Evolutionary conservation across 2,329 filamentous ascomycete species (phyloP).

Genomic region (Pseudopithomyces chartarum): DNA sequence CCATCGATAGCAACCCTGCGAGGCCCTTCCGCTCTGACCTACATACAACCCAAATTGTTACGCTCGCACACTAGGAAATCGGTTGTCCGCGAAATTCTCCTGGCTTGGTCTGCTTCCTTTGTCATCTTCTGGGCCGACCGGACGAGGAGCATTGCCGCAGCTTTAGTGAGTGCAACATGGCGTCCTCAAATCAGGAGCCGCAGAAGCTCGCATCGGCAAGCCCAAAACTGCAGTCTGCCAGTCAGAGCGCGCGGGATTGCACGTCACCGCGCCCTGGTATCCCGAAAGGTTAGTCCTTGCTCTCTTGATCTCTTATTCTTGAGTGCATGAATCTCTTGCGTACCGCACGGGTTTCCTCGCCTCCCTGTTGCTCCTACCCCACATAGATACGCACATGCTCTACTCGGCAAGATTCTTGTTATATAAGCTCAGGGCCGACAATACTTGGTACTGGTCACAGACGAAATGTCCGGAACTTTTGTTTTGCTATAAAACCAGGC

Average conservation of each 20-base stretch:
- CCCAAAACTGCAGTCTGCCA: constrained; percentile 24
- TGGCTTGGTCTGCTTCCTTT: background rate
- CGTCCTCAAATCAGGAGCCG: constrained; percentile 33
- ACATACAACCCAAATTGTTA: background rate
- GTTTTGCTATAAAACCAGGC: no score
- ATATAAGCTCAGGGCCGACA: background rate
- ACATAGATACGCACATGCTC: no score
- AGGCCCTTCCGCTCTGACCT: constrained; percentile 1
- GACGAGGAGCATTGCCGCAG: background rate
- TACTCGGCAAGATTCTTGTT: background rate
- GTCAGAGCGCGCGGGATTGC: constrained; percentile 26
- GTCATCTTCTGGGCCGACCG: background rate
- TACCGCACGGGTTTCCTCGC: background rate
- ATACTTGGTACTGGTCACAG: background rate
- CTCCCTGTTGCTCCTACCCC: background rate
- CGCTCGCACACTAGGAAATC: constrained; percentile 18
- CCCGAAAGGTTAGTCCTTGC: constrained; percentile 39
- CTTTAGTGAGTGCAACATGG: constrained; percentile 11
- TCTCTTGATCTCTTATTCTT: constrained; percentile 1
- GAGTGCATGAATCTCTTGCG: background rate
- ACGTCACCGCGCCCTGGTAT: constrained; percentile 29
- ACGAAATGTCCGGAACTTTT: background rate
- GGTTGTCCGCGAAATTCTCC: constrained; percentile 11
- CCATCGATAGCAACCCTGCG: constrained; percentile 23
- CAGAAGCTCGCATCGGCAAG: constrained; percentile 21